Conservation (phyloP, 1,284 basidiomycete species). For the Cystobasidiaceae sp. region DNA sequence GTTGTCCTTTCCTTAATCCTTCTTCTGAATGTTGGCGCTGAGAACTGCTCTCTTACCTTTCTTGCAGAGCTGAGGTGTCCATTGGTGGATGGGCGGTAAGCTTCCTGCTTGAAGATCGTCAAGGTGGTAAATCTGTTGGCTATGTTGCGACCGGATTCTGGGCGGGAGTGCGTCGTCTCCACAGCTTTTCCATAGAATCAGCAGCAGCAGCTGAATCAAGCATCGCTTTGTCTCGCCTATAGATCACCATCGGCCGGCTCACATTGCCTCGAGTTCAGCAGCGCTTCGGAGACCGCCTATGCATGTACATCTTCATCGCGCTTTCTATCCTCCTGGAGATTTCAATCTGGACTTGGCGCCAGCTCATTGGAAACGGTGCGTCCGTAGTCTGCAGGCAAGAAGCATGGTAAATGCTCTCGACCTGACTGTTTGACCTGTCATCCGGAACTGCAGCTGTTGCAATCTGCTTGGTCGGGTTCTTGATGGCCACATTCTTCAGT, state of each 20-base stretch:
- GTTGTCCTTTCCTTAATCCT: not conserved
- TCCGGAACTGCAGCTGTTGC: constrained; percentile 8
- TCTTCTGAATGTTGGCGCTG: not conserved
- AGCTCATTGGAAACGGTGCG: constrained; percentile 29
- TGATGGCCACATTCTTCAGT: constrained; percentile 27
- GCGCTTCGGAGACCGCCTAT: constrained; percentile 14
- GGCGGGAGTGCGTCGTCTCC: not conserved
- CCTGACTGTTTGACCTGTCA: not conserved
- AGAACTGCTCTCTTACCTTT: too few species aligned
- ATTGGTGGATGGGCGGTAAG: constrained; percentile 32
- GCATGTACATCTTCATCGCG: constrained; percentile 21
- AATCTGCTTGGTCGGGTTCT: constrained; percentile 29
- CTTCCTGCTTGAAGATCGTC: constrained; percentile 25
- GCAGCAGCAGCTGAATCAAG: not conserved
- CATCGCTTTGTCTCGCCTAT: not conserved
- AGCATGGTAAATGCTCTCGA: not conserved
- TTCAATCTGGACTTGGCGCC: constrained; percentile 27
- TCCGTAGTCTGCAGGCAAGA: not conserved
- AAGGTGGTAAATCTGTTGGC: constrained; percentile 17
- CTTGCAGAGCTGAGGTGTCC: constrained; percentile 27
- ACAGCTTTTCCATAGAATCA: not conserved
- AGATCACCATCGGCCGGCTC: constrained; percentile 13
- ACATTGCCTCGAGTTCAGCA: constrained; percentile 16
- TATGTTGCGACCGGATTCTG: constrained; percentile 31
- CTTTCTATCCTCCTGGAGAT: constrained; percentile 27